These are phyloP conservation scores for Dalbergia oliveri DNA, from an alignment of 306 rosid species.

Conservation along the genomic window DNA sequence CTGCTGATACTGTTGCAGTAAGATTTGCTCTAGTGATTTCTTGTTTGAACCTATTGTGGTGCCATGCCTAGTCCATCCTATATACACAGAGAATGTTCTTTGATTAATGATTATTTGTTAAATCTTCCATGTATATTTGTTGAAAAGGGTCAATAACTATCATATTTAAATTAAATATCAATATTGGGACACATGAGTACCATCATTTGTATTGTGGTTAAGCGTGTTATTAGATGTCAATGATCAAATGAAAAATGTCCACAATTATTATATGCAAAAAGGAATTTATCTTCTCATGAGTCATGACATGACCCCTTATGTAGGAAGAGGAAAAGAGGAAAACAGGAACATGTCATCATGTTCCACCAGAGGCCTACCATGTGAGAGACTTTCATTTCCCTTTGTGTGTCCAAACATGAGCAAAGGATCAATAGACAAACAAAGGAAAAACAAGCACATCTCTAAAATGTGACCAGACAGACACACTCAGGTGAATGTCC, in stretches of 20 bases:
- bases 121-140: neutral
- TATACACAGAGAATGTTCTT: constrained; percentile 11
- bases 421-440: constrained; percentile 9
- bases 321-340: neutral
- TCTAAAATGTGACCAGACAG: constrained; percentile 35
- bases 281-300: too few species aligned
- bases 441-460: neutral
- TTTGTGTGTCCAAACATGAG: constrained; percentile 27
- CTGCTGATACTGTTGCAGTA: constrained; percentile 7
- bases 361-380: constrained; percentile 49
- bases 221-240: neutral
- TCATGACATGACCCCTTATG: neutral
- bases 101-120: constrained; percentile 6
- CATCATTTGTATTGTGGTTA: neutral
- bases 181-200: neutral
- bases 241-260: too few species aligned
- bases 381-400: constrained; percentile 33
- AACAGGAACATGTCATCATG: constrained; percentile 14
- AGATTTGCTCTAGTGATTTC: neutral
- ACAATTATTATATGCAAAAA: too few species aligned
- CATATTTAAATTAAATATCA: neutral
- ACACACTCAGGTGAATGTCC: constrained; percentile 21
- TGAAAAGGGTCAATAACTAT: neutral
- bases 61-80: constrained; percentile 1
- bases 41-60: constrained; percentile 9